Evolutionary conservation across 345 rosid genomes (phyloP).

Genomic region (Salix dunnii): DNA sequence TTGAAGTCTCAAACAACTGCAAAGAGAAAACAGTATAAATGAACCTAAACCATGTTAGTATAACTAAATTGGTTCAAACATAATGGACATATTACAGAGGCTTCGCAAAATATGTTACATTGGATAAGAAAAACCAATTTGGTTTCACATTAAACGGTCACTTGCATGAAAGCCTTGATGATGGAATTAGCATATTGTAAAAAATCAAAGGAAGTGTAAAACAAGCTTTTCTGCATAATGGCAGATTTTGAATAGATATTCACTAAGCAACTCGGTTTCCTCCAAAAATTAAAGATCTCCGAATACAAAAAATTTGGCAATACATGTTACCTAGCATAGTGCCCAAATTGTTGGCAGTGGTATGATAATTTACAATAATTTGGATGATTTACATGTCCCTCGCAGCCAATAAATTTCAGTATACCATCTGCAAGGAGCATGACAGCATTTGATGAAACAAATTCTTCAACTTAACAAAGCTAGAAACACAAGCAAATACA

Average conservation of each 20-base stretch:
- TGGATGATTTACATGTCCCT: constrained; percentile 28
- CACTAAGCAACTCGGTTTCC: constrained; percentile 1
- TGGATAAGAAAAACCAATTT: neutral
- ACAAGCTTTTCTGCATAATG: neutral
- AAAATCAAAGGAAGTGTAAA: neutral
- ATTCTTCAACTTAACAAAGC: constrained; percentile 3
- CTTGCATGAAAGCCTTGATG: constrained; percentile 4
- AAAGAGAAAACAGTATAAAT: constrained; percentile 14
- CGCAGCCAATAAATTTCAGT: constrained; percentile 51
- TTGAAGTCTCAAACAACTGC: constrained; percentile 81
- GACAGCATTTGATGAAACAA: neutral
- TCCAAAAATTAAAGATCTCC: constrained; percentile 1
- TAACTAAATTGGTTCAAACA: neutral
- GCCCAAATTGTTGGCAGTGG: constrained; percentile 65
- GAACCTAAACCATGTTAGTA: neutral
- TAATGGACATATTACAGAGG: neutral
- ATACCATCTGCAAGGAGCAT: constrained; percentile 41
- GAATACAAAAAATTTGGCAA: constrained; percentile 3
- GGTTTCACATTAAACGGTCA: neutral
- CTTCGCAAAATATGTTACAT: neutral
- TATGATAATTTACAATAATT: constrained; percentile 47
- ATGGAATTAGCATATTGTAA: neutral
- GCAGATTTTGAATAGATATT: neutral
- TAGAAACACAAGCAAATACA: neutral
- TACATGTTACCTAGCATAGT: constrained; percentile 44